Evolutionary conservation across 164 flowering plant species (phyloP).

Genomic region (Nymphaea thermarum): DNA sequence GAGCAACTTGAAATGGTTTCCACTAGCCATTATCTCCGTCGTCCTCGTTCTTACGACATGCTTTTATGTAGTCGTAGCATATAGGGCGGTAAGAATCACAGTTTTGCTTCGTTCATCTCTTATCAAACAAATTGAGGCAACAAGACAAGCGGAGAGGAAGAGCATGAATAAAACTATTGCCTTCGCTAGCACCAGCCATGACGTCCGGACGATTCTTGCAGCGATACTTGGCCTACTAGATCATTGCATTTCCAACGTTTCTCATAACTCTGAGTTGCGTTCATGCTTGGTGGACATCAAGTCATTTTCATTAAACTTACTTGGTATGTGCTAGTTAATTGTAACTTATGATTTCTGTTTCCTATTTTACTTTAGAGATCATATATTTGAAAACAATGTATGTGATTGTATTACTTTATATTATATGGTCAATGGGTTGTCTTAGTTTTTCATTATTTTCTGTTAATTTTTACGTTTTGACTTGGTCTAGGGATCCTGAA

Average conservation of each 20-base stretch:
- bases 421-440: background rate
- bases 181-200: slow-evolving; percentile 54
- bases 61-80: slow-evolving; percentile 15
- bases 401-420: background rate
- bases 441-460: background rate
- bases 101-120: slow-evolving; percentile 29
- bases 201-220: slow-evolving; percentile 57
- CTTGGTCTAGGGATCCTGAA: slow-evolving; percentile 47
- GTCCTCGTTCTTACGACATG: background rate
- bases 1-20: background rate
- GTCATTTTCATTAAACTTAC: slow-evolving; percentile 32
- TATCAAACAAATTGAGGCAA: slow-evolving; percentile 66
- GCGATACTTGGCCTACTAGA: slow-evolving; percentile 48
- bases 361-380: background rate
- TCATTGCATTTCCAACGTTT: slow-evolving; percentile 14
- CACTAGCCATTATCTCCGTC: background rate
- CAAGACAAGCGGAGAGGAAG: slow-evolving; percentile 78
- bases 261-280: slow-evolving; percentile 27
- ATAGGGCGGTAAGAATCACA: slow-evolving; percentile 29
- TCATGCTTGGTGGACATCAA: slow-evolving; percentile 36
- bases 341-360: background rate
- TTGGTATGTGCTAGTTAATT: slow-evolving; percentile 24
- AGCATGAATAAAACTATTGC: slow-evolving; percentile 68
- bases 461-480: background rate
- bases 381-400: background rate